Conservation (phyloP, 768 basidiomycete genomes). For the Tricholoma terreum region DNA sequence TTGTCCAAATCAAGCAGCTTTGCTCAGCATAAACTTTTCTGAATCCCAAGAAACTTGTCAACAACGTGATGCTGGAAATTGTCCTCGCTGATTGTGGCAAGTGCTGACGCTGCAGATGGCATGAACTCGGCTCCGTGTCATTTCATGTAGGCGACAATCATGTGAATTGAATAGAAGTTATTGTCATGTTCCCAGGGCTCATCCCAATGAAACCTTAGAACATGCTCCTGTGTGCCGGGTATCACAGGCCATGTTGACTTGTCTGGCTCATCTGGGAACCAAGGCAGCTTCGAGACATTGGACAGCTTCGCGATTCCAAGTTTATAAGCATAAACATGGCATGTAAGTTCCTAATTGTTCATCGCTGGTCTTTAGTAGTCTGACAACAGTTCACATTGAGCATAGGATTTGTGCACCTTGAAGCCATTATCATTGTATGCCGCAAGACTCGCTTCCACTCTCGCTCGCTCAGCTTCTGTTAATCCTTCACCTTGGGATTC, state of each 20-base stretch:
- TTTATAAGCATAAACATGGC: neutral
- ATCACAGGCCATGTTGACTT: slow-evolving; percentile 6
- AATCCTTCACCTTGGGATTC: neutral
- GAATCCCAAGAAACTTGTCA: neutral
- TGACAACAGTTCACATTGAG: neutral
- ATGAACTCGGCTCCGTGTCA: neutral
- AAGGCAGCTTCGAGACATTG: neutral
- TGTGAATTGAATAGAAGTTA: slow-evolving; percentile 2
- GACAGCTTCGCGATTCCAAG: neutral
- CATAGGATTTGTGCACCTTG: neutral
- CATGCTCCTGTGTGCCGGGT: neutral
- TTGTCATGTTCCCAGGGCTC: neutral
- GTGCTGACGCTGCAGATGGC: neutral
- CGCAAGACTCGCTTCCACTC: neutral
- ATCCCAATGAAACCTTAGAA: slow-evolving; percentile 3
- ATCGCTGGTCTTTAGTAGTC: neutral
- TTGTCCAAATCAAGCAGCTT: neutral
- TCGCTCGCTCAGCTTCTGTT: neutral
- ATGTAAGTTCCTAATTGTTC: neutral
- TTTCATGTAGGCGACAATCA: slow-evolving; percentile 7
- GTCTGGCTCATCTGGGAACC: slow-evolving; percentile 1
- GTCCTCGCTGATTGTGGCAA: neutral
- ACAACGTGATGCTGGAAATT: neutral
- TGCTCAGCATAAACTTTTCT: neutral
- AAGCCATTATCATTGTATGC: neutral